Percentiles rank a stretch among this genome's conserved stretches.
phyloP scores from a whole-genome alignment of 2,329 filamentous ascomycete genomes.

The Fusarium xylarioides region DNA sequence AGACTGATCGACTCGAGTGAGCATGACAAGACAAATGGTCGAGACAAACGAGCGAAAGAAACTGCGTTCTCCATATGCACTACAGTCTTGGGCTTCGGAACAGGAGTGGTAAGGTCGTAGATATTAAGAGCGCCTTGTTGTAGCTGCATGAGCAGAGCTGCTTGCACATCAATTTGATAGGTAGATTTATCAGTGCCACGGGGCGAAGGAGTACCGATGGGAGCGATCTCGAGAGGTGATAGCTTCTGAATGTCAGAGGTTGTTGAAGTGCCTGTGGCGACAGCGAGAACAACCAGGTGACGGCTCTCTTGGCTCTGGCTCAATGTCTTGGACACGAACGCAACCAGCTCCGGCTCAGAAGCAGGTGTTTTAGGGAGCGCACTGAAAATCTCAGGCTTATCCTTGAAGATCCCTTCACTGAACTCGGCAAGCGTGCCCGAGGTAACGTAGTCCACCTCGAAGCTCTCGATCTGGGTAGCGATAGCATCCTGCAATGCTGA shows the following conservation, averaged over 20 bases:
- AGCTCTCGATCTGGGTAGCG: slow-evolving; percentile 44
- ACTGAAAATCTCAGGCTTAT: slow-evolving; percentile 61
- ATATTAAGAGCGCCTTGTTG: slow-evolving; percentile 62
- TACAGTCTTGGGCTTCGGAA: slow-evolving; percentile 68
- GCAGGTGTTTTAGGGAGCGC: slow-evolving; percentile 60
- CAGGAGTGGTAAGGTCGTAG: slow-evolving; percentile 70
- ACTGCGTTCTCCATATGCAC: slow-evolving; percentile 61
- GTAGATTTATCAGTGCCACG: slow-evolving; percentile 27
- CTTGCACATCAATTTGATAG: slow-evolving; percentile 69
- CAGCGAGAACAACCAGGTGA: slow-evolving; percentile 48
- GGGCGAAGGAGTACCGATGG: slow-evolving; percentile 43
- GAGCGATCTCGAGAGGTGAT: slow-evolving; percentile 53
- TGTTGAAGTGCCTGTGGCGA: slow-evolving; percentile 37
- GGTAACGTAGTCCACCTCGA: slow-evolving; percentile 61
- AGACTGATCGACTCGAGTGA: slow-evolving; percentile 65
- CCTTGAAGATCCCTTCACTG: slow-evolving; percentile 64
- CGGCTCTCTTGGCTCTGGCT: slow-evolving; percentile 43
- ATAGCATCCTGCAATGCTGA: slow-evolving; percentile 49
- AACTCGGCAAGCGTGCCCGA: slow-evolving; percentile 59
- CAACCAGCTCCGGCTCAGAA: slow-evolving; percentile 61
- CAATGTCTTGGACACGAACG: slow-evolving; percentile 57
- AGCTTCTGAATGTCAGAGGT: slow-evolving; percentile 48
- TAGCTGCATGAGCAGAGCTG: slow-evolving; percentile 71
- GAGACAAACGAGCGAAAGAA: slow-evolving; percentile 74
- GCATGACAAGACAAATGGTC: slow-evolving; percentile 71